Percentiles rank a stretch among this genome's conserved stretches.
Evolutionary conservation across 495 filamentous ascomycete species (phyloP).

Genomic region (Annulohypoxylon moriforme): DNA sequence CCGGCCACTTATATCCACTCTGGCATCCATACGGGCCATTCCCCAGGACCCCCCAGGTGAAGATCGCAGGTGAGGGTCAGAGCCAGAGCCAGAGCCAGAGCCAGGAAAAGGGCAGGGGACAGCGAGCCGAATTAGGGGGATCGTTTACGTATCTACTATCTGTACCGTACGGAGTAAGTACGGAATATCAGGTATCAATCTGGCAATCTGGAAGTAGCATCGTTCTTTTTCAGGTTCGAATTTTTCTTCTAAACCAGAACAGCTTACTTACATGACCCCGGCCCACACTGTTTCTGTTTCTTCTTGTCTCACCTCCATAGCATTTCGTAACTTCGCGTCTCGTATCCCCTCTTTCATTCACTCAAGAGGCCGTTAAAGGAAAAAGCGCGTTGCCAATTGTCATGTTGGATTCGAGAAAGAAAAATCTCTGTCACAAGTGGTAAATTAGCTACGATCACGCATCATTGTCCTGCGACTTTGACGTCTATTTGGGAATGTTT

Average conservation of each 20-base stretch:
- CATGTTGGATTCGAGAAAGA: slow-evolving; percentile 11
- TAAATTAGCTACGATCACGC: slow-evolving; percentile 44
- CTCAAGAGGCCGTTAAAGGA: background rate
- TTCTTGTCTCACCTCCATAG: slow-evolving; percentile 31
- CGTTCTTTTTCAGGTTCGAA: slow-evolving; percentile 22
- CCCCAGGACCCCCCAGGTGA: slow-evolving; percentile 42
- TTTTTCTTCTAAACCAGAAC: slow-evolving; percentile 1
- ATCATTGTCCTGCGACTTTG: slow-evolving; percentile 43
- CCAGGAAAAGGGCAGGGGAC: background rate
- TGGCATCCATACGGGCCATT: slow-evolving; percentile 41
- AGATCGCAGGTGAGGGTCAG: slow-evolving; percentile 43
- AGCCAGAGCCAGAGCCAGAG: background rate
- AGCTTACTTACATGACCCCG: slow-evolving; percentile 3
- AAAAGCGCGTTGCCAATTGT: slow-evolving; percentile 34
- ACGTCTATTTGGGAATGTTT: slow-evolving; percentile 49
- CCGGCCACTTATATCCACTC: slow-evolving; percentile 40
- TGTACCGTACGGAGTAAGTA: background rate
- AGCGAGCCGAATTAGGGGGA: slow-evolving; percentile 1
- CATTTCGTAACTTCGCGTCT: slow-evolving; percentile 31
- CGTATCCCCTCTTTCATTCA: slow-evolving; percentile 16
- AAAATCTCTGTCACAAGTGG: slow-evolving; percentile 16
- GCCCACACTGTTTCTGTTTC: slow-evolving; percentile 17
- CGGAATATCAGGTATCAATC: slow-evolving; percentile 21
- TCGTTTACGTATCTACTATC: slow-evolving; percentile 1
- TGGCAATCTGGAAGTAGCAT: slow-evolving; percentile 21